Evolutionary conservation across 352 stramenopile genomes (phyloP), one percentile per base, ranked within the genome.

Genomic region (Phytophthora foliorum): DNA sequence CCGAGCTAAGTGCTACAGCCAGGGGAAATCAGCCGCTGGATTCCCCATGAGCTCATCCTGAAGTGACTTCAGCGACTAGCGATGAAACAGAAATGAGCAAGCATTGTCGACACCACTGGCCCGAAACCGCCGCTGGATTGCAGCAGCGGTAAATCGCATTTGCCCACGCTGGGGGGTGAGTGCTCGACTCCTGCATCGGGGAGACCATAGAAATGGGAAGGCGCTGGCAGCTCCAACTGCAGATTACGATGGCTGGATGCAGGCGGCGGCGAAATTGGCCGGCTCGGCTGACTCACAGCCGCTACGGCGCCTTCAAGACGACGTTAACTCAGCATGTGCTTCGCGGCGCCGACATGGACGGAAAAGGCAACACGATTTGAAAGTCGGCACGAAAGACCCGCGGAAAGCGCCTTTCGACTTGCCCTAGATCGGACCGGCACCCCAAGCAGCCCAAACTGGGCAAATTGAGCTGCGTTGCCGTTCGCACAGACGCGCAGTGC

Each of bases 321-420:
- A 14, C 52, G 62, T 65, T 69, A 69, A 69, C 62, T 51, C 29
- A 27, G 22, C 13, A n/a, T n/a, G n/a, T n/a, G n/a, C n/a, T 42
- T 57, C 21, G 29, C n/a, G 9, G 17, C 36, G 29, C 34, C 39
- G 61, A 69, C 52, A 69, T 41, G 38, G 38, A 48, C 42, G 63
- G 63, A 70, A 70, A 65, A 60, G 46, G 36, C 55, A 66, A 48
- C 38, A 48, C 55, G 63, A 70, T 70, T 70, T 70, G 55, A 39
- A 34, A 11, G 42, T 21, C 22, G 36, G 44, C 58, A 21, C n/a
- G 32, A 36, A 21, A 34, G 22, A 61, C 50, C 61, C 50, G 49
- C 59, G 49, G 59, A 60, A 42, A 59, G 27, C 50, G 9, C 10
- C 7, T 32, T 32, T 32, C 29, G 7, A 32, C 29, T 32, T 29